phyloP scores from a whole-genome alignment of 352 stramenopile species.

The Pythium aquatile region DNA sequence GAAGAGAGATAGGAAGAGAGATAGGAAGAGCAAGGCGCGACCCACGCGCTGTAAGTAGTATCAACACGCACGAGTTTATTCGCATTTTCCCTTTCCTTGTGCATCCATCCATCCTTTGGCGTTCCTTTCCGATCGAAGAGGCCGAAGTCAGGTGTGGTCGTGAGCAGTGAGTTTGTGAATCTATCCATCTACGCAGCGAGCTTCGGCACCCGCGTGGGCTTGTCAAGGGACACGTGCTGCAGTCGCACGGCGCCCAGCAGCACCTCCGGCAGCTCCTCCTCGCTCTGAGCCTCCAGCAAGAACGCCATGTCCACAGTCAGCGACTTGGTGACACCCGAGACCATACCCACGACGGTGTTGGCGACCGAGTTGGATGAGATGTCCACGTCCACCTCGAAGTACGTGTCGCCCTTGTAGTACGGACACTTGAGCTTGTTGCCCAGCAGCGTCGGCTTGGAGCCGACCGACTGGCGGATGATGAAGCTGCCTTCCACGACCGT shows the following conservation, averaged over 20 bases:
- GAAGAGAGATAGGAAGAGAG: background rate
- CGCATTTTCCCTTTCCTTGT: slow-evolving; percentile 4
- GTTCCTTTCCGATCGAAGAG: slow-evolving; percentile 13
- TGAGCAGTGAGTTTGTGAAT: background rate
- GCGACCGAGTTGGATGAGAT: slow-evolving; percentile 93
- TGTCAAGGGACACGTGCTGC: slow-evolving; percentile 83
- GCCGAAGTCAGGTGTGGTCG: background rate
- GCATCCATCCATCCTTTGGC: background rate
- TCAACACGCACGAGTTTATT: slow-evolving; percentile 3
- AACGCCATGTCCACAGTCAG: slow-evolving; percentile 90
- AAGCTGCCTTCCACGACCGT: slow-evolving; percentile 96
- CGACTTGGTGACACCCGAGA: slow-evolving; percentile 87
- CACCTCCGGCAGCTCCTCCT: slow-evolving; percentile 86
- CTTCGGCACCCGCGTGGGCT: slow-evolving; percentile 53
- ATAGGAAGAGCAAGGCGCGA: background rate
- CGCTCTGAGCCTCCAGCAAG: slow-evolving; percentile 77
- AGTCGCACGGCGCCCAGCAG: slow-evolving; percentile 79
- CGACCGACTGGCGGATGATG: slow-evolving; percentile 94
- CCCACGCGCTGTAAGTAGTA: slow-evolving; percentile 13
- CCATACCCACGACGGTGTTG: slow-evolving; percentile 87
- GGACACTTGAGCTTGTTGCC: slow-evolving; percentile 95
- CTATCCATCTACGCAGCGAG: slow-evolving; percentile 8
- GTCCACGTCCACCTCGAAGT: slow-evolving; percentile 96
- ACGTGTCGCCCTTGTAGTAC: slow-evolving; percentile 88
- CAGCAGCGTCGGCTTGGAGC: slow-evolving; percentile 94